Base-by-base conservation (phyloP, 2,329 filamentous ascomycete genomes). In the Hymenotorrendiella dingleyae region DNA sequence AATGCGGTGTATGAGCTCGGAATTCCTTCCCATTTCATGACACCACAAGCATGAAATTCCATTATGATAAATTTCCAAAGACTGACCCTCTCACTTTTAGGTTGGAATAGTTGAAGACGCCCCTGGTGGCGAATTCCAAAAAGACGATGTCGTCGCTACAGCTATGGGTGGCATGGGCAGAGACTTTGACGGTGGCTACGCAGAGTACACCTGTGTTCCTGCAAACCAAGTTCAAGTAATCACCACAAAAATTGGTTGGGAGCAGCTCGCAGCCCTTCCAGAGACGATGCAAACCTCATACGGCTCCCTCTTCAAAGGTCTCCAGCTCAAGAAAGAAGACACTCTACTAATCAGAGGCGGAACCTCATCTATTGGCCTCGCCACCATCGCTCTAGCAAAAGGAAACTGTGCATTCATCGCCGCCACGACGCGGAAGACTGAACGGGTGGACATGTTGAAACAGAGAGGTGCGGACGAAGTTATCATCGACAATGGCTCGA, bases 251-350 rank as follows among this genome's bases (percentile, higher is more conserved):
- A 48, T 71, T 4, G 51, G 56, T 0, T 72, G 70, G 69, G 60
- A 64, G 21, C 54, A 62, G 2, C 47, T 74, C 1, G 71, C 68
- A 4, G 69, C 70, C 1, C 56, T 71, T 40, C 70, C 69, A 3
- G 70, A 73, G 55, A 73, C 74, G 70, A 45, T 74, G 45, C 69
- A 73, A 56, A 73, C 70, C 3, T 66, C 70, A 1, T 72, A 65
- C 53, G 70, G 70, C 1, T 61, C 62, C 6, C 45, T 74, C 27
- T 63, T 65, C n/a, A 59, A 55, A 34, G 54, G 60, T 4, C 50
- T 74, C 35, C 54, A 60, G 32, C 39, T 73, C 16, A 41, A 61
- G 35, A 53, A 59, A 9, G 64, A 62, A 0, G 68, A 74, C 9
- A 63, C 58, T 11, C 43, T 74, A 39, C 56, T 74, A n/a, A 60